Percentiles rank a stretch among this genome's conserved stretches.
These are phyloP conservation scores for Neurospora pannonica DNA, from an alignment of 495 filamentous ascomycete species.

Conservation along the genomic window DNA sequence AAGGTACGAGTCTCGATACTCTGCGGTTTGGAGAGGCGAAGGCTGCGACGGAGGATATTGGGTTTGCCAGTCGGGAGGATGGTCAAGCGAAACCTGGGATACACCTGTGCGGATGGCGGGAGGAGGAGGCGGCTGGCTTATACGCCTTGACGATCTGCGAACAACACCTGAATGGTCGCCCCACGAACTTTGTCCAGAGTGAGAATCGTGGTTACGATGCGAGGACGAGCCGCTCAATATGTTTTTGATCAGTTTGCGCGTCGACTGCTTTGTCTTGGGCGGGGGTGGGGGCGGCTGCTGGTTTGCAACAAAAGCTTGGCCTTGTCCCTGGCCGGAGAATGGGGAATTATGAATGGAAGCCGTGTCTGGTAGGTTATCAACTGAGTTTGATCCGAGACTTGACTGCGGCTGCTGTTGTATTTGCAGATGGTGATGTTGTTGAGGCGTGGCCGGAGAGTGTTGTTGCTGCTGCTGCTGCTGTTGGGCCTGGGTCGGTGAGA, in stretches of 20 bases:
- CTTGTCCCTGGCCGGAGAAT: slow-evolving; percentile 17
- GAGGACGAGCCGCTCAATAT: slow-evolving; percentile 31
- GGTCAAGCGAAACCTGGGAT: slow-evolving; percentile 29
- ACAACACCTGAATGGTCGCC: slow-evolving; percentile 29
- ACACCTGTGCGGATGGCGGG: slow-evolving; percentile 32
- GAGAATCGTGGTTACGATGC: slow-evolving; percentile 23
- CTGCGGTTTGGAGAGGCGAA: slow-evolving; percentile 36
- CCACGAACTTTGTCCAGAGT: slow-evolving; percentile 24
- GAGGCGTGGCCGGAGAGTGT: slow-evolving; percentile 16
- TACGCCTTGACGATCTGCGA: slow-evolving; percentile 41
- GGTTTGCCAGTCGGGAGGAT: slow-evolving; percentile 25
- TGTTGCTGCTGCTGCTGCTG: slow-evolving; percentile 18
- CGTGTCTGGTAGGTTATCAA: slow-evolving; percentile 26
- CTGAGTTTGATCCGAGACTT: slow-evolving; percentile 20
- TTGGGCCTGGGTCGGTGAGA: slow-evolving; percentile 24
- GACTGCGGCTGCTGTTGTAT: slow-evolving; percentile 5
- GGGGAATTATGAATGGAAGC: slow-evolving; percentile 17
- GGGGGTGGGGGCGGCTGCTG: slow-evolving; percentile 27
- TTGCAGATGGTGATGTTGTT: slow-evolving; percentile 18
- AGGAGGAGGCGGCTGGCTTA: slow-evolving; percentile 32
- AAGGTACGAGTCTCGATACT: slow-evolving; percentile 28
- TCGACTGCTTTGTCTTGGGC: slow-evolving; percentile 31
- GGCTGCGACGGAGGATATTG: slow-evolving; percentile 22
- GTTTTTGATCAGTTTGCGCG: slow-evolving; percentile 38
- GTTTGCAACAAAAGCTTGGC: slow-evolving; percentile 5